phyloP scores from a whole-genome alignment of 2,329 filamentous ascomycete species.

The Neocucurbitaria cava region DNA sequence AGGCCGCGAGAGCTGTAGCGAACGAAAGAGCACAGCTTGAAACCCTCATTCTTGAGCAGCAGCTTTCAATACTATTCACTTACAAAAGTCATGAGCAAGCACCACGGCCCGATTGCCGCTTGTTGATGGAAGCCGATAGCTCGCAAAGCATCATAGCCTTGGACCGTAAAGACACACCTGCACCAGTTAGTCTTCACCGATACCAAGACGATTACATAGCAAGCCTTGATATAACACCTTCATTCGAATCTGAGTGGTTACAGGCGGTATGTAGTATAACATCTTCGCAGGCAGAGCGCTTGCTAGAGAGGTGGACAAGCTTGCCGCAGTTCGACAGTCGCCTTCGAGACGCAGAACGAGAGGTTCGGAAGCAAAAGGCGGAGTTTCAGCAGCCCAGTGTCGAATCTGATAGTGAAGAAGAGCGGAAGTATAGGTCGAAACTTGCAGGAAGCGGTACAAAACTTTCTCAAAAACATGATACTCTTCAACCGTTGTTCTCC shows the following conservation, averaged over 20 bases:
- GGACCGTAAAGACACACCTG: conserved; percentile 14
- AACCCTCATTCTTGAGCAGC: conserved; percentile 49
- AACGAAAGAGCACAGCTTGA: conserved; percentile 49
- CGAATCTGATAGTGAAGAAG: conserved; percentile 45
- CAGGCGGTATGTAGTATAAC: conserved; percentile 32
- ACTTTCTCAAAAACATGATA: conserved; percentile 22
- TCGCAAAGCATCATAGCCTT: conserved; percentile 31
- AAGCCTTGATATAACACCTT: conserved; percentile 29
- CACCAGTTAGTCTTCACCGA: conserved; percentile 29
- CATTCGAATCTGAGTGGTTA: conserved; percentile 31
- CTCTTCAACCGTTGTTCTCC: conserved; percentile 37
- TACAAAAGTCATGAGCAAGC: conserved; percentile 24
- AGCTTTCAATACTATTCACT: conserved; percentile 42
- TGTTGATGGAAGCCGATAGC: conserved; percentile 41
- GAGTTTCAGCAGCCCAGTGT: conserved; percentile 42
- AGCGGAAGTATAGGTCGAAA: conserved; percentile 18
- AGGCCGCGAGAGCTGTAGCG: conserved; percentile 39
- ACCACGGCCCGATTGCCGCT: conserved; percentile 17
- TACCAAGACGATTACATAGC: conserved; percentile 40
- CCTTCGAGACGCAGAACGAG: conserved; percentile 33
- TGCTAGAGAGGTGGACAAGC: conserved; percentile 44
- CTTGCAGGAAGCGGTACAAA: conserved; percentile 15
- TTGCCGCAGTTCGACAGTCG: conserved; percentile 39
- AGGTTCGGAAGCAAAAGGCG: conserved; percentile 28
- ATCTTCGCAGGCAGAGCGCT: conserved; percentile 28